Percentiles rank a stretch among this genome's conserved stretches.
Conservation (phyloP, 306 rosid species). For the Astragalus glycyphyllos region DNA sequence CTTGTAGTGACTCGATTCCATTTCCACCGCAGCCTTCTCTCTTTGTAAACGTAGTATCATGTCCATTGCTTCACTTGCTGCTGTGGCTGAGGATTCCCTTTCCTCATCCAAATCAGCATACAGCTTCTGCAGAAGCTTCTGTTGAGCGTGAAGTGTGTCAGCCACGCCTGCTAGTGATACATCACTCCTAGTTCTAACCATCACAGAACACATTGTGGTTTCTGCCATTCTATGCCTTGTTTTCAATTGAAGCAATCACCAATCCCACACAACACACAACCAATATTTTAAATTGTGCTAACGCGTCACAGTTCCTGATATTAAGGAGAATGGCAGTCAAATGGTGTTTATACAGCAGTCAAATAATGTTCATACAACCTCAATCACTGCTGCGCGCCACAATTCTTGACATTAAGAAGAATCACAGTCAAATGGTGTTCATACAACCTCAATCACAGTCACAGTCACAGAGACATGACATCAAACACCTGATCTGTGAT, state of each 20-base stretch:
- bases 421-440: no score
- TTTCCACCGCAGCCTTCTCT: constrained; percentile 79
- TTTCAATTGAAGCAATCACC: constrained; percentile 39
- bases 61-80: constrained; percentile 82
- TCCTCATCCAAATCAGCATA: constrained; percentile 82
- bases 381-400: not conserved
- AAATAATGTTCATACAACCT: no score
- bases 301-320: no score
- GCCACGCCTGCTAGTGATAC: constrained; percentile 42
- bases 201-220: constrained; percentile 34
- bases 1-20: constrained; percentile 93
- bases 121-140: constrained; percentile 75
- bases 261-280: constrained; percentile 30
- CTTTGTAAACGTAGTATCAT: constrained; percentile 95
- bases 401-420: not conserved
- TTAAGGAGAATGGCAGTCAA: no score
- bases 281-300: no score
- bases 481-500: no score
- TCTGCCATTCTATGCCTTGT: constrained; percentile 62
- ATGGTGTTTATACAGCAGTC: no score
- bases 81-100: constrained; percentile 86
- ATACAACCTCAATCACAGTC: no score
- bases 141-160: constrained; percentile 69
- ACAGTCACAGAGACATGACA: no score
- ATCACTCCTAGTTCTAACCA: constrained; percentile 64